Percentiles rank a stretch among this genome's conserved stretches.
Conservation (phyloP, 2,329 filamentous ascomycete species). For the Cryphonectria naterciae region DNA sequence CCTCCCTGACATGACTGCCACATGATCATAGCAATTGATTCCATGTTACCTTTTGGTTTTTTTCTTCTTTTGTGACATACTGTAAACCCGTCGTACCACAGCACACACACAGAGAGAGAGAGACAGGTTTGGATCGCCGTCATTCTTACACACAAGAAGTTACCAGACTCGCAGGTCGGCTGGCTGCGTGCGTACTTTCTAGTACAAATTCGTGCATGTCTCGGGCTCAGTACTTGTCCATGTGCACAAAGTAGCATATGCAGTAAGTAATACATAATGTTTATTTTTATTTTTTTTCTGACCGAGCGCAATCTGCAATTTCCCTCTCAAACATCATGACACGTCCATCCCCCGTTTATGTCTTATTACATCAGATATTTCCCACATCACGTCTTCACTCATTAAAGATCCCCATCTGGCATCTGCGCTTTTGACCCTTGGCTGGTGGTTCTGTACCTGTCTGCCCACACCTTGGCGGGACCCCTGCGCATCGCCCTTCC, state of each 20-base stretch:
- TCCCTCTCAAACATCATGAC: not conserved
- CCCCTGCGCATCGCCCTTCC: not conserved
- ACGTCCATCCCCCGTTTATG: not conserved
- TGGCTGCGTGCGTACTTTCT: not conserved
- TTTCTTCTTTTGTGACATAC: not conserved
- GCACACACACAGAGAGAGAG: not conserved
- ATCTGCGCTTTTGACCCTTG: not conserved
- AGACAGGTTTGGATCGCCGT: not conserved
- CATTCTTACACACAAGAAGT: not conserved
- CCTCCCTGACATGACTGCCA: not conserved
- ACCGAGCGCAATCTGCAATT: not conserved
- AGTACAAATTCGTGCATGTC: not conserved
- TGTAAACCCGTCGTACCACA: not conserved
- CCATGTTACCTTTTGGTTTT: too few relatives aligned
- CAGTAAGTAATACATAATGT: not conserved
- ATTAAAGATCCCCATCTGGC: slow-evolving; percentile 5
- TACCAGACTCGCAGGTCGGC: not conserved
- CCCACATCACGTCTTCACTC: slow-evolving; percentile 10
- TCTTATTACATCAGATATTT: slow-evolving; percentile 9
- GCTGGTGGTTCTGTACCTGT: not conserved
- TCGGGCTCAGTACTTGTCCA: not conserved
- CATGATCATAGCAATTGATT: not conserved
- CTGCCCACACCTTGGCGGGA: not conserved
- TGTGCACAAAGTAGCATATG: not conserved
- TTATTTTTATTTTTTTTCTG: not conserved